Percentiles rank a stretch among this genome's conserved stretches.
Conservation (phyloP, 768 basidiomycete genomes). For the Psilocybe tampanensis region DNA sequence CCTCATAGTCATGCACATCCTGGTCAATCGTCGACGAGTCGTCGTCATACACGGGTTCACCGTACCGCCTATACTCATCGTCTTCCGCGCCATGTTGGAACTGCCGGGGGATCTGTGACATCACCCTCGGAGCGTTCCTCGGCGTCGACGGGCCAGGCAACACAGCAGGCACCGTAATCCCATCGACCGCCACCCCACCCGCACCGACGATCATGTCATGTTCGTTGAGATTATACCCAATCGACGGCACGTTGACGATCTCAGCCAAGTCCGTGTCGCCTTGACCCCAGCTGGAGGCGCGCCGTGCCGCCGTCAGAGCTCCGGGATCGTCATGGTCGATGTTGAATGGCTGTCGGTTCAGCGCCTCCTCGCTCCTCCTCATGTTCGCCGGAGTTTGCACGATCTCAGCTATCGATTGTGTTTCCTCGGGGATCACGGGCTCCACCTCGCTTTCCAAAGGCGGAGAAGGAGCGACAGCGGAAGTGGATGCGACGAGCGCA, state of each 20-base stretch:
- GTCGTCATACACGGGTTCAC: constrained; percentile 36
- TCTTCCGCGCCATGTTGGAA: not conserved
- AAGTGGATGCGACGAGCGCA: not conserved
- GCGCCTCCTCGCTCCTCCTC: constrained; percentile 51
- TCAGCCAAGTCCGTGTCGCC: constrained; percentile 44
- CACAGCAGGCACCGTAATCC: constrained; percentile 5
- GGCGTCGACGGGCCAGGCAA: constrained; percentile 1
- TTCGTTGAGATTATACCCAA: constrained; percentile 29
- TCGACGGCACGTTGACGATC: constrained; percentile 24
- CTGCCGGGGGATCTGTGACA: not conserved
- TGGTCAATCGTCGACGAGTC: constrained; percentile 44
- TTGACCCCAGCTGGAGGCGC: constrained; percentile 69
- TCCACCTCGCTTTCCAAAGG: no score
- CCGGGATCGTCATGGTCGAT: constrained; percentile 10
- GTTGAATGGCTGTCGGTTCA: constrained; percentile 22
- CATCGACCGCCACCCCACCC: constrained; percentile 14
- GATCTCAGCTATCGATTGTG: not conserved
- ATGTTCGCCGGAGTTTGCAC: constrained; percentile 4
- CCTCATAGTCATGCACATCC: constrained; percentile 10
- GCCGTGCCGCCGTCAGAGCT: constrained; percentile 44
- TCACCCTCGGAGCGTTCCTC: not conserved
- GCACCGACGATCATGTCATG: constrained; percentile 36
- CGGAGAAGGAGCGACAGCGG: not conserved
- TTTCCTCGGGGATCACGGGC: not conserved
- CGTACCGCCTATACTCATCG: constrained; percentile 21